Evolutionary conservation across 2,329 filamentous ascomycete species (phyloP), one percentile per base, ranked within the genome.

Genomic region (Setomelanomma holmii): DNA sequence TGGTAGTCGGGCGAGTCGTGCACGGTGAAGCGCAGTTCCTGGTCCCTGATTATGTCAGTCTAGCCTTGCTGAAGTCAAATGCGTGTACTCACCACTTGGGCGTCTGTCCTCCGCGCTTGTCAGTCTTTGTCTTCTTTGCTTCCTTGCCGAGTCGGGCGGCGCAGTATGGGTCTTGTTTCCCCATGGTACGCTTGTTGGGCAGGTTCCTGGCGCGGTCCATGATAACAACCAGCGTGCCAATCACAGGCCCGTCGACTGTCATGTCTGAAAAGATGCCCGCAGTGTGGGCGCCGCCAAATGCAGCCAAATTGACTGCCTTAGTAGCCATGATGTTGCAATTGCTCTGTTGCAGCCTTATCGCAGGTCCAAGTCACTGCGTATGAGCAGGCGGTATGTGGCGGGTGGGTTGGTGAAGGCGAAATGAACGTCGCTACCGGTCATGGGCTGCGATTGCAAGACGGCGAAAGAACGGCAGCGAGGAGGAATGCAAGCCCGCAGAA

Each of bases 131-230:
- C 82, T 97, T 97, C 80, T 96, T 96, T 41, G 95, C 95, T 77
- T 98, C 93, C 76, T 99, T 99, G 27, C 93, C 95, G 40, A 99
- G 79, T 47, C 95, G 84, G 24, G 92, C 93, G 33, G 95, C 95
- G 76, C 93, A 97, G 76, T 98, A 99, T 0, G 95, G 93, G 73
- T 98, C 93, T 79, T 99, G 95, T 78, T 99, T 99, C 49, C 95
- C 95, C 81, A 99, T 97, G 5, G 92, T 95, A 80, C 96, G 96
- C 64, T 92, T 82, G 78, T 99, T 99, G 44, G 95, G 95, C 63
- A 99, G 79, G 74, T 99, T 99, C 84, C 96, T 98, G 45, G 93
- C 95, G 63, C 93, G 86, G 78, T 99, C 95, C 68, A 98, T 86
- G 67, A 99, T 88, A 51, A 92, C 84, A 40, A 99, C 91, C 64